Evolutionary conservation across 2,329 filamentous ascomycete species (phyloP).

Genomic region (Aspergillus piperis): DNA sequence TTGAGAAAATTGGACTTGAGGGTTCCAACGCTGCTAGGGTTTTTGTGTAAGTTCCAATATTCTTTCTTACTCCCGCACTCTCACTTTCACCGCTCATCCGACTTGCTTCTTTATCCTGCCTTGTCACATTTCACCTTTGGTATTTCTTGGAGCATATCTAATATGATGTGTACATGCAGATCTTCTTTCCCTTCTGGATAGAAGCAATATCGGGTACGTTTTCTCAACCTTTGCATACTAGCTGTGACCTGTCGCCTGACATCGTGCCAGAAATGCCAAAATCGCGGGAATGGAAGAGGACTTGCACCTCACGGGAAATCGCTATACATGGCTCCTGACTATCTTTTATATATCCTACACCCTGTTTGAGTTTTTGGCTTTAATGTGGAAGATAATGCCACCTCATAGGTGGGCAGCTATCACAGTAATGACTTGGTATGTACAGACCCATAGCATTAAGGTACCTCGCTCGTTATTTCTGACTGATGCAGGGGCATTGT

Average conservation of each 20-base stretch:
- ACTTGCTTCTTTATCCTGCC: not conserved
- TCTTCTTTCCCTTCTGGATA: conserved; percentile 51
- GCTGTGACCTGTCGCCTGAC: conserved; percentile 11
- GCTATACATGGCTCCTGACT: conserved; percentile 54
- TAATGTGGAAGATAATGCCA: conserved; percentile 49
- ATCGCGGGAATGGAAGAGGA: conserved; percentile 57
- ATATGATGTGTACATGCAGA: conserved; percentile 32
- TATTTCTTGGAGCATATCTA: not conserved
- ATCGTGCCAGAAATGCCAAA: conserved; percentile 50
- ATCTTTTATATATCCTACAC: conserved; percentile 57
- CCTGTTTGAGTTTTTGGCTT: conserved; percentile 42
- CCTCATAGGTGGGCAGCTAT: conserved; percentile 48
- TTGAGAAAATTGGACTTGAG: conserved; percentile 40
- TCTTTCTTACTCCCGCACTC: not conserved
- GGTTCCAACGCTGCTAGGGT: conserved; percentile 39
- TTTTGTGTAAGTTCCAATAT: conserved; percentile 38
- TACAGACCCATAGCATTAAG: conserved; percentile 15
- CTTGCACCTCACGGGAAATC: conserved; percentile 49
- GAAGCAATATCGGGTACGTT: conserved; percentile 52
- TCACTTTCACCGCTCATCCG: not conserved
- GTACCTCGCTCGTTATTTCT: conserved; percentile 9
- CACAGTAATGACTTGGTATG: conserved; percentile 45
- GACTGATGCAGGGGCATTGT: conserved; percentile 45
- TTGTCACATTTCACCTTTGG: not conserved
- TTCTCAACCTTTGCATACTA: not conserved